Evolutionary conservation across 495 filamentous ascomycete species (phyloP), one percentile per base, ranked within the genome.

Genomic region (Tuber umbilicatum): DNA sequence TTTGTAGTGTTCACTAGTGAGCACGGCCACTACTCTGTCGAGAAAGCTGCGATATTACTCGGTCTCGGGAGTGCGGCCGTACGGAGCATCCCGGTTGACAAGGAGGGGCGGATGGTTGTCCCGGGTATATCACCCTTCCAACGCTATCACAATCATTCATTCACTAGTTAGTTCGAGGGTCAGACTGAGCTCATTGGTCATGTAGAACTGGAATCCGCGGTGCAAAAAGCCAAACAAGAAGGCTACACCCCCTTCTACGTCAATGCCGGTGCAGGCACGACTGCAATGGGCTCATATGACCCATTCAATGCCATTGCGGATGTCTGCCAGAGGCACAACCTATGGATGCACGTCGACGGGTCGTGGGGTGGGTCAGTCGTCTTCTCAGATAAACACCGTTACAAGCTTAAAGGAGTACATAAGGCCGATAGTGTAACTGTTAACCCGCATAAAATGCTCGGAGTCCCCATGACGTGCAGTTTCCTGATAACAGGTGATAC

Each of bases 381-480:
- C 73, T 97, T 98, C 87, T 93, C 90, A 40, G 73, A 85, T 41
- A 82, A 83, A 64, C 90, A 92, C 71, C 86, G 86, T 40, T 82
- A 85, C 79, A 91, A 92, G 83, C 84, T 96, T 50, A 81, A 85
- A 23, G 94, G 94, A 38, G 84, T 87, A 21, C 86, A 94, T 68
- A 86, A 89, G 23, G 95, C 93, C 14, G 86, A 97, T 84, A 92
- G 89, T 47, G 86, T 97, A 41, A 90, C 92, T 14, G 87, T 97
- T 60, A 97, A 96, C 83, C 94, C 95, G 75, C 94, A 99, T 84
- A 97, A 97, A 84, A 99, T 97, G 95, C 87, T 99, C 78, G 92
- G 92, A 60, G 92, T 92, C 14, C 94, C 94, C 0, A 83, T 95
- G 47, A 96, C 94, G 4, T 99, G 94, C 84, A 94, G 91, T 10